Percentiles rank a stretch among this genome's conserved stretches.
These are phyloP conservation scores for Psilocybe mexicana DNA, from an alignment of 1,284 basidiomycete genomes.

Conservation along the genomic window DNA sequence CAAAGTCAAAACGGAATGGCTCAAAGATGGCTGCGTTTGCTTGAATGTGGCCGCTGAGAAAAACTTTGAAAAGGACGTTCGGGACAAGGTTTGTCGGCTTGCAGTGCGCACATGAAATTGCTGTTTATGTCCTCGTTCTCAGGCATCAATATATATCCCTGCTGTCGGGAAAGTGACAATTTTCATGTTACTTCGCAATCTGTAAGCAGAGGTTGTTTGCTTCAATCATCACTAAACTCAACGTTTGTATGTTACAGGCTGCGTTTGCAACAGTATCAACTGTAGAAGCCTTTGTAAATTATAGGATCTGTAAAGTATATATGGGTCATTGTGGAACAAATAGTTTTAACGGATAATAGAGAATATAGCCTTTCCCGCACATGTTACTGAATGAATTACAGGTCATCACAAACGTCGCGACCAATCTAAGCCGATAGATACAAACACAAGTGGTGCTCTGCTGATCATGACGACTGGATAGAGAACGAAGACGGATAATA, in stretches of 20 bases:
- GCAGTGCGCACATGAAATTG: background rate
- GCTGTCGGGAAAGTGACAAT: slow-evolving; percentile 97
- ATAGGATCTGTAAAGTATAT: slow-evolving; percentile 35
- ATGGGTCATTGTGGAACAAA: slow-evolving; percentile 27
- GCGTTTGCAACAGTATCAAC: slow-evolving; percentile 69
- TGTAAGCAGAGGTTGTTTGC: slow-evolving; percentile 51
- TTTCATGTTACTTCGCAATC: slow-evolving; percentile 92
- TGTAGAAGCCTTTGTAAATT: slow-evolving; percentile 33
- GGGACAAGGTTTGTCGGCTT: slow-evolving; percentile 68
- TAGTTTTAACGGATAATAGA: slow-evolving; percentile 21
- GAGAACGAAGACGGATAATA: slow-evolving; percentile 1
- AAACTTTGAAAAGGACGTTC: slow-evolving; percentile 93
- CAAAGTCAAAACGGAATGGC: slow-evolving; percentile 85
- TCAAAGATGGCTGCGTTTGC: slow-evolving; percentile 93
- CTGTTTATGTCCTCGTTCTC: background rate
- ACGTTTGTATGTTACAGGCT: slow-evolving; percentile 45
- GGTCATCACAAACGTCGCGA: slow-evolving; percentile 24
- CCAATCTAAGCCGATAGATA: slow-evolving; percentile 21
- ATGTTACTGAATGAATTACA: slow-evolving; percentile 29
- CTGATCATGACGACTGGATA: background rate
- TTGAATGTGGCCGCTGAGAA: slow-evolving; percentile 95
- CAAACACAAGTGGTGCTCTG: slow-evolving; percentile 1
- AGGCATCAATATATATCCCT: slow-evolving; percentile 92
- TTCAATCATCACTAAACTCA: slow-evolving; percentile 8
- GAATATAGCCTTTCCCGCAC: slow-evolving; percentile 14